Evolutionary conservation across 2,329 filamentous ascomycete genomes (phyloP).

Genomic region (Peltaster fructicola): DNA sequence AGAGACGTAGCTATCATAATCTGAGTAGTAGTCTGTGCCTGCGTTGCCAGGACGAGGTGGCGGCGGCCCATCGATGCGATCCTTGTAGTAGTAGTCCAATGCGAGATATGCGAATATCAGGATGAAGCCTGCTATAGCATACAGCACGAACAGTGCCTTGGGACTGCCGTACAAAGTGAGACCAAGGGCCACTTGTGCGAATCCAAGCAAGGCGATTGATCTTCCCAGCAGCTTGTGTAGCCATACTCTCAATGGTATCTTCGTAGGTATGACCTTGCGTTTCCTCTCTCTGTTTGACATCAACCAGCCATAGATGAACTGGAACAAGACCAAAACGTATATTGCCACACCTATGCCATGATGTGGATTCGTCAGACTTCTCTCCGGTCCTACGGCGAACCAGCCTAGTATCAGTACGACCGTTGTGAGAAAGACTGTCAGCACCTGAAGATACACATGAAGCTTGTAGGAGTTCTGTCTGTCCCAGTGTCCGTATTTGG

Average conservation of each 20-base stretch:
- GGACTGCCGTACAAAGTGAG: conserved; percentile 87
- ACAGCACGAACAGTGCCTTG: conserved; percentile 68
- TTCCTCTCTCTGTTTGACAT: conserved; percentile 34
- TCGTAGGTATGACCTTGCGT: conserved; percentile 31
- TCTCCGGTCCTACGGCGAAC: conserved; percentile 56
- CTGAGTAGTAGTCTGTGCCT: conserved; percentile 12
- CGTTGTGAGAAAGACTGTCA: conserved; percentile 49
- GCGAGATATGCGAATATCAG: conserved; percentile 64
- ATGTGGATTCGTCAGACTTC: conserved; percentile 63
- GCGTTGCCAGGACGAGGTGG: conserved; percentile 4
- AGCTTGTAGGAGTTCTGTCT: conserved; percentile 45
- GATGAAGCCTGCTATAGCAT: conserved; percentile 57
- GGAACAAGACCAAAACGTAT: conserved; percentile 53
- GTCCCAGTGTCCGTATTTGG: conserved; percentile 48
- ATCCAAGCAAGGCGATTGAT: conserved; percentile 58
- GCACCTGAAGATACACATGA: conserved; percentile 57
- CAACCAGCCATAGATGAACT: conserved; percentile 51
- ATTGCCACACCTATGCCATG: conserved; percentile 70
- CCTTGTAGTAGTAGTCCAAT: conserved; percentile 48
- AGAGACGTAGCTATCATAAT: conserved; percentile 18
- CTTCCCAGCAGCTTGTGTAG: conserved; percentile 82
- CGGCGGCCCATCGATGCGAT: conserved; percentile 25
- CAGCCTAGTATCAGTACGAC: conserved; percentile 59
- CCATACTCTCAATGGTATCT: conserved; percentile 35
- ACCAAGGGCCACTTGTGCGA: conserved; percentile 75